phyloP scores from a whole-genome alignment of 1,139 yeast species.

The Geotrichum reessii region DNA sequence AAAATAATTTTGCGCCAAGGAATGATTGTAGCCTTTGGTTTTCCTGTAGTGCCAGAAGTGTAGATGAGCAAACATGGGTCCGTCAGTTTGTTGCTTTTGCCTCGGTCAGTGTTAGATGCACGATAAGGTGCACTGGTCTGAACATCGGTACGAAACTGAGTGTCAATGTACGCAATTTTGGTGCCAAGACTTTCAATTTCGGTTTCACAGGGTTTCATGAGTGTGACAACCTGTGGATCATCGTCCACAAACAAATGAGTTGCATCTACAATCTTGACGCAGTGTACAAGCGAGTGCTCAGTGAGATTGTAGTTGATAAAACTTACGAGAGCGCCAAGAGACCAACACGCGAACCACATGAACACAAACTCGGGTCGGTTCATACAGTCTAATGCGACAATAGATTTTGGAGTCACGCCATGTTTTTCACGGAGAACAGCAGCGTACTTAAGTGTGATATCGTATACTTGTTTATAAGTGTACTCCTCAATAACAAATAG shows the following conservation, averaged over 20 bases:
- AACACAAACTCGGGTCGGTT: conserved; percentile 79
- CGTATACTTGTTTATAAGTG: conserved; percentile 66
- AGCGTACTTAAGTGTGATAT: conserved; percentile 59
- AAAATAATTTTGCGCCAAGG: conserved; percentile 77
- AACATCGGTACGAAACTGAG: conserved; percentile 38
- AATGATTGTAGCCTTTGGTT: conserved; percentile 92
- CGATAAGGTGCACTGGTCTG: conserved; percentile 41
- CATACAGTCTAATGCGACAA: conserved; percentile 72
- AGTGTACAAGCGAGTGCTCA: conserved; percentile 73
- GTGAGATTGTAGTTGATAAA: conserved; percentile 76
- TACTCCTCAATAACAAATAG: conserved; percentile 56
- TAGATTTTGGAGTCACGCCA: conserved; percentile 59
- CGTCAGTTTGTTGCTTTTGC: conserved; percentile 24
- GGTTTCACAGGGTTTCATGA: conserved; percentile 50
- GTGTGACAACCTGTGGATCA: conserved; percentile 45
- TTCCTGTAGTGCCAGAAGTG: conserved; percentile 93
- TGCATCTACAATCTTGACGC: conserved; percentile 64
- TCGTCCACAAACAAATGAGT: conserved; percentile 69
- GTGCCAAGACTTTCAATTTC: conserved; percentile 40
- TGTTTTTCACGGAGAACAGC: conserved; percentile 57
- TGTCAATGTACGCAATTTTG: conserved; percentile 54
- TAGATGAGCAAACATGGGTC: conserved; percentile 70
- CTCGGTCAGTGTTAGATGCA: conserved; percentile 35
- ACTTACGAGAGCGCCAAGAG: conserved; percentile 85
- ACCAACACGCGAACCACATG: conserved; percentile 84